These are phyloP conservation scores for Chamaecyparis obtusa DNA, from an alignment of 75 land plant species.

Conservation along the genomic window DNA sequence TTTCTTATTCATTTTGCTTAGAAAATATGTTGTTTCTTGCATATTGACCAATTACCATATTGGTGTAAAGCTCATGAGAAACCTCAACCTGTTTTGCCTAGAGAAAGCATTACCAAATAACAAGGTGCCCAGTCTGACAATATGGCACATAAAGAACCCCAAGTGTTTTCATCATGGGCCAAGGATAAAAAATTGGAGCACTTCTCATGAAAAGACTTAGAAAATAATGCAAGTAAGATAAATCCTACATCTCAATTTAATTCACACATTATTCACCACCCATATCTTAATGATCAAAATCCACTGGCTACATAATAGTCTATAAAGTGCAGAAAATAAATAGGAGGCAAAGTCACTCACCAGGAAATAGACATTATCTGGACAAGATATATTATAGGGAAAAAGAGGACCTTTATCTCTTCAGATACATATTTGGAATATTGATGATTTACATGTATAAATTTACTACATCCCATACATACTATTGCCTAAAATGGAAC, in stretches of 20 bases:
- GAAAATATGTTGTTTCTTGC: not conserved
- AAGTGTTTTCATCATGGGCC: not conserved
- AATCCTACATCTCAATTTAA: slow-evolving; percentile 22
- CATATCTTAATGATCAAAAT: not conserved
- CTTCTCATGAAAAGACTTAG: not conserved
- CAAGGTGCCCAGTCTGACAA: slow-evolving; percentile 24
- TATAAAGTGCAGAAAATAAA: not conserved
- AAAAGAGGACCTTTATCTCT: not conserved
- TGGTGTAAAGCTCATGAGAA: slow-evolving; percentile 55
- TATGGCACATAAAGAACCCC: slow-evolving; percentile 13
- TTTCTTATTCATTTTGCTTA: not conserved
- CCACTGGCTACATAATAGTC: not conserved
- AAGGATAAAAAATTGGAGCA: not conserved
- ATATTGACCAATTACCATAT: not conserved
- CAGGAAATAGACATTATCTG: not conserved
- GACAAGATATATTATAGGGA: not conserved
- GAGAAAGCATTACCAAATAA: slow-evolving; percentile 54
- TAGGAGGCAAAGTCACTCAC: too few species aligned
- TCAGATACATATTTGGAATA: not conserved
- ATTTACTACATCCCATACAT: too few species aligned
- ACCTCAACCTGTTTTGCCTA: slow-evolving; percentile 67
- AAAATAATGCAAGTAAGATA: slow-evolving; percentile 22
- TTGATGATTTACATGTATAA: too few species aligned
- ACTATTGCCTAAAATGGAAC: too few species aligned
- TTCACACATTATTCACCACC: not conserved